Evolutionary conservation across 306 rosid genomes (phyloP), one percentile per base, ranked within the genome.

Genomic region (Gastrolobium bilobum): DNA sequence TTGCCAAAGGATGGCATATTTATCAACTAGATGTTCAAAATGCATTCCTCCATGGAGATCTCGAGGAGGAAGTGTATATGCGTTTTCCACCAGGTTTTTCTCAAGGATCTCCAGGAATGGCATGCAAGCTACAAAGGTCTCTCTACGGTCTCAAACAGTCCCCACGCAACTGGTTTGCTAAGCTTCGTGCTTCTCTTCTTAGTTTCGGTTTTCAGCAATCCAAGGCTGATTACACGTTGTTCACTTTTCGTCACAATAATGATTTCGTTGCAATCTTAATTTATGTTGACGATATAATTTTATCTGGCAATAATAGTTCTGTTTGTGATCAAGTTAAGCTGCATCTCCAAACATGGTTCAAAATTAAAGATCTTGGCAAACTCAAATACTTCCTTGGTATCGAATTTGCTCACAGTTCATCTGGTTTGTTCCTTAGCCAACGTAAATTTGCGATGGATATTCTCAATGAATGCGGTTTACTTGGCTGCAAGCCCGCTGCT

Each of bases 11-110:
- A 2, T 67, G 72, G 20, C 56, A 67, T 10, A 3, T 67, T 4
- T 56, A 67, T 11, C 56, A 67, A 44, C 44, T 67, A 40, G 40
- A 67, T 5, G 40, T 44, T 2, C 72, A 43, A 10, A 66, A 66
- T 5, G 5, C 20, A 4, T 66, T 66, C 5, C 54, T 66, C 9
- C 72, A 66, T 66, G 72, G 54, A 2, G 54, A 66, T 4, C 29
- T 66, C 2, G 9, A 43, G 43, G 72, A 66, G 4, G 54, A 66
- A 4, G 54, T 43, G 10, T 66, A 7, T 20, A 43, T 66, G 72
- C 43, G 43, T 26, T 66, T 66, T 0, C 35, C 54, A 2, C 72
- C 10, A 2, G 7, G 54, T 9, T 66, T 66, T 10, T 10, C 38
- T 5, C 3, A 9, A 7, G 4, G 6, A 4, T 7, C 54, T 10